Conservation (phyloP, 768 basidiomycete genomes). For the Saitozyma podzolica region DNA sequence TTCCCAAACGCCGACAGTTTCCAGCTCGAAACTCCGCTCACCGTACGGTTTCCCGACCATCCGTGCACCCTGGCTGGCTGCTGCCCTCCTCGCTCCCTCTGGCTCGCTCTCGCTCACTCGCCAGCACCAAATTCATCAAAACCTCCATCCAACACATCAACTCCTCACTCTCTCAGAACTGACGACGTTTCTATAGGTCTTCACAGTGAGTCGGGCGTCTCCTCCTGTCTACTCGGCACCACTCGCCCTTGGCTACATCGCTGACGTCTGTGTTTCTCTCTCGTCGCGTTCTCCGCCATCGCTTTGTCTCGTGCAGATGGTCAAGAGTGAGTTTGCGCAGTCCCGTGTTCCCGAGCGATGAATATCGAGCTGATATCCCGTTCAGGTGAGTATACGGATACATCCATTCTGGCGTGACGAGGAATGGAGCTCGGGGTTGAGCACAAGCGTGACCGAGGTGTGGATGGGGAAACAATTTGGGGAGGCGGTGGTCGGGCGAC, state of each 20-base stretch:
- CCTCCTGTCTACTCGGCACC: background rate
- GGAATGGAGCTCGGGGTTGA: background rate
- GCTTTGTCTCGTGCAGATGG: conserved; percentile 29
- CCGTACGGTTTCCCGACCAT: no score
- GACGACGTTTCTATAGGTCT: conserved; percentile 8
- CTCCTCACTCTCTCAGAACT: conserved; percentile 1
- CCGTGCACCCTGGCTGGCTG: no score
- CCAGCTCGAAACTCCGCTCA: no score
- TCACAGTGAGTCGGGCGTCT: conserved; percentile 9
- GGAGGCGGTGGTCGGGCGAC: background rate
- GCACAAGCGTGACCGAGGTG: background rate
- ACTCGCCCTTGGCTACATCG: background rate
- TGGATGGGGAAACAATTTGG: background rate
- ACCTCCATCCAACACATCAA: conserved; percentile 1
- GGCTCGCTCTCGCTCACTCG: no score
- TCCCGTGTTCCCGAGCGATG: background rate
- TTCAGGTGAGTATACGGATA: conserved; percentile 10
- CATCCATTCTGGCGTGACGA: background rate
- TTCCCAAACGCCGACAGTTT: no score
- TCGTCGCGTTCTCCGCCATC: background rate
- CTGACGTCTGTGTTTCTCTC: conserved; percentile 9
- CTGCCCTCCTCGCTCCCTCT: no score
- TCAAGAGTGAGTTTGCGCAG: conserved; percentile 41
- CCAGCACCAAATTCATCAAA: background rate
- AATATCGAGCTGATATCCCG: background rate